Evolutionary conservation across 1,139 yeast genomes (phyloP).

Genomic region (Yamadazyma epiphylla): DNA sequence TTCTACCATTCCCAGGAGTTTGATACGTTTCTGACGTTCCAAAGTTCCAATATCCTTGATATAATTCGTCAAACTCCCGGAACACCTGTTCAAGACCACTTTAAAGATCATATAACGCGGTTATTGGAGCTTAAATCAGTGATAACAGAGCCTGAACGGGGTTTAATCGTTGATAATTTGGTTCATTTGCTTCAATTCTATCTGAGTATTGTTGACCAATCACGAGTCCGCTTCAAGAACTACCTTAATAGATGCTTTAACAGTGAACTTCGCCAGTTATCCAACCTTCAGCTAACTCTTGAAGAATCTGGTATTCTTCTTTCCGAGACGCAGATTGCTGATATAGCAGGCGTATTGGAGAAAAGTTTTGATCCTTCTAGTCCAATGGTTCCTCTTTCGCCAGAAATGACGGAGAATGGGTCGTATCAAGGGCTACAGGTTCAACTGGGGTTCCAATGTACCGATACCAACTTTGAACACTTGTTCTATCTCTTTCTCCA

Average conservation of each 20-base stretch:
- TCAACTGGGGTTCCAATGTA: constrained; percentile 8
- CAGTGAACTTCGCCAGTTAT: constrained; percentile 12
- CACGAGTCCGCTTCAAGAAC: constrained; percentile 3
- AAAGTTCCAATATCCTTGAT: no score
- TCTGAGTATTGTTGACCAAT: not conserved
- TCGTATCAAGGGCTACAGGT: constrained; percentile 11
- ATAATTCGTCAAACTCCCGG: no score
- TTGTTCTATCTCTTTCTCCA: constrained; percentile 13
- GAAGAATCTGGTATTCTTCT: constrained; percentile 9
- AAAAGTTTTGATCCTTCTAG: no score
- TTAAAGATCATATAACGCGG: no score
- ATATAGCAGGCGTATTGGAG: no score
- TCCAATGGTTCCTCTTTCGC: no score
- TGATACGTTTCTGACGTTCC: no score
- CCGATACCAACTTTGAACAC: constrained; percentile 9
- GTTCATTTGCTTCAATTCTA: constrained; percentile 1
- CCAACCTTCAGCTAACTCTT: constrained; percentile 10
- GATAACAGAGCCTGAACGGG: not conserved
- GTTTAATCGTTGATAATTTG: constrained; percentile 3
- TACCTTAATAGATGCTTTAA: constrained; percentile 10
- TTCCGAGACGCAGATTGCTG: constrained; percentile 1
- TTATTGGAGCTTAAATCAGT: no score
- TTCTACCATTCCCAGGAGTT: no score
- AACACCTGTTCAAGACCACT: no score
- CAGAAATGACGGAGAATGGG: not conserved